phyloP scores from a whole-genome alignment of 2,329 filamentous ascomycete species.

The Xylariaceae sp. region DNA sequence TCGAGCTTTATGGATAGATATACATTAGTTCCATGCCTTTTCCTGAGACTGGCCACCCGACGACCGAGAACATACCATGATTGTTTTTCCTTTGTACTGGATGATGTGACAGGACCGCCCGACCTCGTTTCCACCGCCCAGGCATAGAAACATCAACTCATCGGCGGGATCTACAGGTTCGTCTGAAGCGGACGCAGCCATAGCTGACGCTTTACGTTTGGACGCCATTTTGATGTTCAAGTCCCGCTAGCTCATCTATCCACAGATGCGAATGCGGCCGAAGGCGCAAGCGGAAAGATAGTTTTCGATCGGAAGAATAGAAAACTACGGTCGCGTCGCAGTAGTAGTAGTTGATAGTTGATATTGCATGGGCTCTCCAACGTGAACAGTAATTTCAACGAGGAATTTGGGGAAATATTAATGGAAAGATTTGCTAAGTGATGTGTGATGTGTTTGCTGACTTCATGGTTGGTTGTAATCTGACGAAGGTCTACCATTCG shows the following conservation, averaged over 20 bases:
- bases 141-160: constrained; percentile 86
- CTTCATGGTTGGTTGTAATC: too few relatives aligned
- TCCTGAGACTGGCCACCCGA: constrained; percentile 3
- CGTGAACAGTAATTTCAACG: neutral
- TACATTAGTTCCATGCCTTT: constrained; percentile 17
- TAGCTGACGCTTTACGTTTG: constrained; percentile 79
- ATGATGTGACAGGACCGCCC: constrained; percentile 96
- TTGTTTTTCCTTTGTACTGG: constrained; percentile 98
- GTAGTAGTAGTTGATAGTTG: neutral
- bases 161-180: constrained; percentile 90
- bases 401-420: neutral
- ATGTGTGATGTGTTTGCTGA: too few relatives aligned
- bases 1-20: constrained; percentile 61
- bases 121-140: constrained; percentile 95
- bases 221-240: constrained; percentile 63
- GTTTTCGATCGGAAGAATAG: neutral
- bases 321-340: constrained; percentile 1
- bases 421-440: too few relatives aligned
- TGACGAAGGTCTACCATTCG: too few relatives aligned
- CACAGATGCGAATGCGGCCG: neutral
- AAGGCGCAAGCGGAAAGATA: neutral
- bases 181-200: constrained; percentile 61
- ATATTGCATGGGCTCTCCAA: neutral
- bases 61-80: constrained; percentile 65
- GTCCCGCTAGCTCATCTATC: constrained; percentile 8